phyloP scores from a whole-genome alignment of 116 monocot genomes.

The Dioscorea cayenensis region DNA sequence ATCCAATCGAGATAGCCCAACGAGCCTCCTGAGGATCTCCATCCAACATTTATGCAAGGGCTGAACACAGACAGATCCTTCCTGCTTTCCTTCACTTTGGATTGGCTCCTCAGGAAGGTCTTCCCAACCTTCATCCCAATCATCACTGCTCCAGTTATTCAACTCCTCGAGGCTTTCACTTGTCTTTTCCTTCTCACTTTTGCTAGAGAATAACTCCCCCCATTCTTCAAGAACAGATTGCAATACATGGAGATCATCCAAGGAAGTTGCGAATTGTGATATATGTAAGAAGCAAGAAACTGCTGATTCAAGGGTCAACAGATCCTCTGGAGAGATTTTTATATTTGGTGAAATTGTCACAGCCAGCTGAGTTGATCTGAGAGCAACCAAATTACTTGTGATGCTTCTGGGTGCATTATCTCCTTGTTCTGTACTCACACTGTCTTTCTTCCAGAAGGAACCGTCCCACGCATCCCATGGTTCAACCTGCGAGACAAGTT shows the following conservation, averaged over 20 bases:
- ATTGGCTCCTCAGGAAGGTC: slow-evolving; percentile 44
- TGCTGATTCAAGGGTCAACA: slow-evolving; percentile 55
- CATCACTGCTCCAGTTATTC: slow-evolving; percentile 60
- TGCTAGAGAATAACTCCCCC: slow-evolving; percentile 52
- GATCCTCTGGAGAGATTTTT: slow-evolving; percentile 49
- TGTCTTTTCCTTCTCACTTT: slow-evolving; percentile 8
- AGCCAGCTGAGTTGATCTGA: slow-evolving; percentile 63
- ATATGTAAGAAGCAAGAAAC: slow-evolving; percentile 64
- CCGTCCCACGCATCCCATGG: slow-evolving; percentile 84
- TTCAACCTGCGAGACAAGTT: slow-evolving; percentile 41
- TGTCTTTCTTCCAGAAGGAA: slow-evolving; percentile 15
- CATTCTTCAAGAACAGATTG: slow-evolving; percentile 68
- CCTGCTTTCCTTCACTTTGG: slow-evolving; percentile 25
- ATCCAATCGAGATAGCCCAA: slow-evolving; percentile 28
- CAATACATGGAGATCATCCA: slow-evolving; percentile 35
- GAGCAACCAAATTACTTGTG: slow-evolving; percentile 55
- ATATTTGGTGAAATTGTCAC: slow-evolving; percentile 40
- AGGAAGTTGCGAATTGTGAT: slow-evolving; percentile 37
- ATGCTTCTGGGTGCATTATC: slow-evolving; percentile 36
- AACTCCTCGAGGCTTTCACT: slow-evolving; percentile 27
- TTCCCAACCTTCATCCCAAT: slow-evolving; percentile 96
- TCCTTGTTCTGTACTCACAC: slow-evolving; percentile 9
- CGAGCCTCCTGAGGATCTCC: slow-evolving; percentile 41
- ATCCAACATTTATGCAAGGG: slow-evolving; percentile 82
- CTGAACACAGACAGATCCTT: slow-evolving; percentile 19